Base-by-base conservation (phyloP, 371 early-diverging fungal genomes). In the Mortierella sp. region DNA sequence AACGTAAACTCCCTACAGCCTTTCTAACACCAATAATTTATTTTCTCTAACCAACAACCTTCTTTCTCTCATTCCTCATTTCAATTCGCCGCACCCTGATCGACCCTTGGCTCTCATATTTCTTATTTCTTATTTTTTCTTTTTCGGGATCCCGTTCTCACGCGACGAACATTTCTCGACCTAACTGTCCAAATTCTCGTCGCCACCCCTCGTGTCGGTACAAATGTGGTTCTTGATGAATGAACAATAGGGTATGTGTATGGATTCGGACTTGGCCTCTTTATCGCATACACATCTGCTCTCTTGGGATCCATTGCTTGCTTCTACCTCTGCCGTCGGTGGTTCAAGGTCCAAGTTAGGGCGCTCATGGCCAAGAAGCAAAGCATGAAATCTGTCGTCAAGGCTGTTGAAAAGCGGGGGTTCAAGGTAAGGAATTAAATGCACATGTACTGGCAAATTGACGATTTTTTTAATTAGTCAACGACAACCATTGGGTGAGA, bases 331-430 rank as follows among this genome's bases (percentile, higher is more conserved):
- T 90, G 93, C 38, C 86, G 96, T 38, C 75, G 77, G 38, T 93
- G 88, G 83, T 83, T 94, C 70, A 88, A 89, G 75, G 83, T 81
- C 29, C 87, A 91, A 43, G 90, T 95, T 16, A 77, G 88, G n/a
- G 79, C 88, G 14, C 73, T 91, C 71, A 81, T 94, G 83, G 88
- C 87, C n/a, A 84, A 86, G 56, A 90, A 92, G 76, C 91, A 90
- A 24, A 92, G 90, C 27, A 75, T 95, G 72, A 88, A 90, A 75
- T 91, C 90, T 4, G 90, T 92, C 3, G 92, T 95, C 38, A 88
- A 89, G 65, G 95, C 94, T 38, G 93, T 95, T 5, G 95, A 95
- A 75, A 92, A 91, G 75, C 92, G 92, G 68, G 95, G 95, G 5
- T 92, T 95, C 79, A 92, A 92, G 91, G 95, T 93, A 90, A 77